Conservation (phyloP, 108 stramenopile genomes). For the Pseudonitzschia multistriata region DNA sequence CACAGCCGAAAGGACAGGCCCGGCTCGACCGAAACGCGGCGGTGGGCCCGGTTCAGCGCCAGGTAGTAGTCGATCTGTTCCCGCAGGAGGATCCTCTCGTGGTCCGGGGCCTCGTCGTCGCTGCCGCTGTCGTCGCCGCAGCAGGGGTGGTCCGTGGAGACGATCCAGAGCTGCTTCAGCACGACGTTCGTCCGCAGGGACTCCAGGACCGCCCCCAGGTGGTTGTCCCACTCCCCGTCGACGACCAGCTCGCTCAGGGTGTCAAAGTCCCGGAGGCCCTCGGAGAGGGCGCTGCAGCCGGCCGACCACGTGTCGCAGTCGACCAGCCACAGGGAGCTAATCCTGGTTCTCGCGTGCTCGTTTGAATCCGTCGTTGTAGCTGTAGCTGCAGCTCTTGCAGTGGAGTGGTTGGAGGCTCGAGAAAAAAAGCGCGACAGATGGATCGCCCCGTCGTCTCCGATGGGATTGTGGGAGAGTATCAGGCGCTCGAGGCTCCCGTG, state of each 20-base stretch:
- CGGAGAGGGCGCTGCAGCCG: conserved; percentile 21
- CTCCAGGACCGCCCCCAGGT: conserved; percentile 8
- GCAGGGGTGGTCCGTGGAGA: background rate
- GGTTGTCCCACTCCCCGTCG: conserved; percentile 27
- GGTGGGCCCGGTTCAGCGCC: conserved; percentile 7
- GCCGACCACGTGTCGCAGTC: conserved; percentile 23
- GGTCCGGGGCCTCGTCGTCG: no score
- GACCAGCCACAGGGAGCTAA: conserved; percentile 26
- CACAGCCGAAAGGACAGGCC: background rate
- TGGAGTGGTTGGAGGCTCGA: background rate
- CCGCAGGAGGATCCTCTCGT: no score
- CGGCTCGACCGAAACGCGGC: background rate
- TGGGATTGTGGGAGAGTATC: conserved; percentile 33
- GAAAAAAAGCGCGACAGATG: conserved; percentile 17
- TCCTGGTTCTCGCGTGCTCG: background rate
- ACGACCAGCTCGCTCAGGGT: conserved; percentile 29
- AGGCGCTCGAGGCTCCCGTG: conserved; percentile 12
- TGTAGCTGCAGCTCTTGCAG: background rate
- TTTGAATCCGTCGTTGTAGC: background rate
- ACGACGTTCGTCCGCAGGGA: conserved; percentile 22
- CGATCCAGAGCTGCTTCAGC: conserved; percentile 16
- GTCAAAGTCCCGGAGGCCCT: conserved; percentile 20
- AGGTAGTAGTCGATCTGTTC: conserved; percentile 3
- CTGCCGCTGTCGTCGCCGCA: background rate
- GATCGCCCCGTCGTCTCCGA: conserved; percentile 37